These are phyloP conservation scores for Pseudomonodictys pantanalensis DNA, from an alignment of 495 filamentous ascomycete species.

Conservation along the genomic window DNA sequence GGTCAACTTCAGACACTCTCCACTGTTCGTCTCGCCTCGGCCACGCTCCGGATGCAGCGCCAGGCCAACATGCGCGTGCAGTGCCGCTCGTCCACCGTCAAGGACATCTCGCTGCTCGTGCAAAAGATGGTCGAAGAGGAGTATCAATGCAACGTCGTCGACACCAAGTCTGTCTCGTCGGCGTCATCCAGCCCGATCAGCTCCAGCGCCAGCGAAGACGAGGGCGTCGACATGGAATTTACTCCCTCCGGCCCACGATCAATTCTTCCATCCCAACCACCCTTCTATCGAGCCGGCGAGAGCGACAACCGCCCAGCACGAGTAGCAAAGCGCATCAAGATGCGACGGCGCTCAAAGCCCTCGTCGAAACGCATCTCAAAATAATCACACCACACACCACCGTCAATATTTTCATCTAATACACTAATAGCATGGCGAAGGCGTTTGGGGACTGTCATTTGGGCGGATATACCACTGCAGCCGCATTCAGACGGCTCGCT, in stretches of 20 bases:
- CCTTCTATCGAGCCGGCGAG: slow-evolving; percentile 24
- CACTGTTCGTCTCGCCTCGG: slow-evolving; percentile 9
- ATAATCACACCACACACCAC: not conserved
- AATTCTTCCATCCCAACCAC: not conserved
- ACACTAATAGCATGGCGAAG: slow-evolving; percentile 27
- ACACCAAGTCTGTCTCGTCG: slow-evolving; percentile 14
- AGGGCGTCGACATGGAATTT: slow-evolving; percentile 21
- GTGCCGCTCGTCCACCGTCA: slow-evolving; percentile 29
- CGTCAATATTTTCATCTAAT: too few relatives aligned
- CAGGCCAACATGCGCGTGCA: slow-evolving; percentile 34
- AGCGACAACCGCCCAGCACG: not conserved
- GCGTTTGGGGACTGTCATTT: slow-evolving; percentile 20
- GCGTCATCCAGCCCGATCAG: not conserved
- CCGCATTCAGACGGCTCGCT: too few relatives aligned
- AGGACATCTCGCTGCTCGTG: slow-evolving; percentile 33
- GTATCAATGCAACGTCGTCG: slow-evolving; percentile 33
- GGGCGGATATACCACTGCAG: slow-evolving; percentile 29
- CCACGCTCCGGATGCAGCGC: slow-evolving; percentile 27
- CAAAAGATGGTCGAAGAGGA: slow-evolving; percentile 32
- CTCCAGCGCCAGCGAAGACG: slow-evolving; percentile 12
- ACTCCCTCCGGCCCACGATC: not conserved
- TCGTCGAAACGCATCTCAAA: slow-evolving; percentile 9
- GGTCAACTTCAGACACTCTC: slow-evolving; percentile 2
- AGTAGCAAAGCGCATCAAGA: slow-evolving; percentile 21
- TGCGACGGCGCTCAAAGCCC: slow-evolving; percentile 15